Evolutionary conservation across 768 basidiomycete species (phyloP), one percentile per base, ranked within the genome.

Genomic region (Gloeopeniophorella convolvens): DNA sequence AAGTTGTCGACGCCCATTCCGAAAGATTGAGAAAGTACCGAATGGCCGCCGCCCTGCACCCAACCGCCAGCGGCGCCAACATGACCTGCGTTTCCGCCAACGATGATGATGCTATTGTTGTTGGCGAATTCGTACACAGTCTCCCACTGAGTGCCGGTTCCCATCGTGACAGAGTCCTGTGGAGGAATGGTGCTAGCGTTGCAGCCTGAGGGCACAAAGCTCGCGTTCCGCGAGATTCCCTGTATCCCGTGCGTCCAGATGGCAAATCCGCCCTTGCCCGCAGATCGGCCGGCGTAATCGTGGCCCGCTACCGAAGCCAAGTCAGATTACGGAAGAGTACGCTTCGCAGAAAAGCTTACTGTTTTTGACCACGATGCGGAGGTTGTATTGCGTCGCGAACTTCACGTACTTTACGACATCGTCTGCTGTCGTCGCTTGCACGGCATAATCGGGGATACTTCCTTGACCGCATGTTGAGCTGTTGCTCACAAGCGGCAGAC

Each of bases 41-140:
- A 65, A 48, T 65, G 65, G 1, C 66, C 65, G 11, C 47, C 65
- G 15, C 65, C 65, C 57, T 67, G 65, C 12, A 67, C 39, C 45
- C 66, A 68, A 1, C 66, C 68, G 24, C 66, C 67, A 13, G 62
- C 64, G 1, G 59, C 45, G n/a, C 50, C 63, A 27, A 68, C 65
- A 3, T 64, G 65, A 0, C 55, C 58, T n/a, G 64, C 62, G 2
- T 54, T 41, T 15, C 64, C 66, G 6, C 64, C 63, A 13, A 64
- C 59, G 10, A 59, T 48, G 27, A 66, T 55, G 34, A 62, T 63
- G 3, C 59, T 60, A 3, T 61, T 18, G 3, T 39, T 55, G 16
- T 62, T 62, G 1, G 60, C 43, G 5, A 57, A 57, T 10, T 26
- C 30, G 47, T 65, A 66, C 9, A 66, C 26, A 4, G 52, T 50